These are phyloP conservation scores for Ilyonectria destructans DNA, from an alignment of 2,329 filamentous ascomycete species.

Conservation along the genomic window DNA sequence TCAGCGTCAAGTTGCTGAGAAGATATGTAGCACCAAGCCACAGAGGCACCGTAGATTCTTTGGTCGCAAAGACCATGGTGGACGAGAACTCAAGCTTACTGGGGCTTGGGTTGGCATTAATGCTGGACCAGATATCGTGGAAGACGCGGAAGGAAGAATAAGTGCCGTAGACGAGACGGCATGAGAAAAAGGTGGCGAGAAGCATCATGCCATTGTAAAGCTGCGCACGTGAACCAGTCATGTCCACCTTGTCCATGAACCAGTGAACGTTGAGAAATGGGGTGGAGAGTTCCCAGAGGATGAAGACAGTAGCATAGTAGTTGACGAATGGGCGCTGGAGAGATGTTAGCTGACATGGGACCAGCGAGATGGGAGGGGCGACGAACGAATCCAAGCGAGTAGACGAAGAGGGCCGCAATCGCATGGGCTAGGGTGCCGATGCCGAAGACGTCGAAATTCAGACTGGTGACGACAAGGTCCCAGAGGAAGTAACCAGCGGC, in stretches of 20 bases:
- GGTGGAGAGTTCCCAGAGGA: slow-evolving; percentile 89
- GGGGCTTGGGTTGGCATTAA: slow-evolving; percentile 58
- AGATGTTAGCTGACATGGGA: slow-evolving; percentile 32
- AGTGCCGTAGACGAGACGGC: slow-evolving; percentile 84
- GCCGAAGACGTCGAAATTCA: slow-evolving; percentile 81
- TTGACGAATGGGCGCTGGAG: slow-evolving; percentile 85
- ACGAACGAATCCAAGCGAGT: slow-evolving; percentile 85
- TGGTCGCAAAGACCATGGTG: slow-evolving; percentile 63
- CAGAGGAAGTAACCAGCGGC: slow-evolving; percentile 89
- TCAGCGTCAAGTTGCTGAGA: slow-evolving; percentile 80
- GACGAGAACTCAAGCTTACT: slow-evolving; percentile 39
- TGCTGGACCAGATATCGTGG: slow-evolving; percentile 76
- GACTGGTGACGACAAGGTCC: slow-evolving; percentile 81
- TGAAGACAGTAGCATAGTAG: slow-evolving; percentile 86
- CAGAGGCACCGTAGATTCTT: slow-evolving; percentile 70
- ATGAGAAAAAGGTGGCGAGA: slow-evolving; percentile 82
- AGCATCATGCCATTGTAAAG: slow-evolving; percentile 84
- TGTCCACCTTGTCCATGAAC: slow-evolving; percentile 90
- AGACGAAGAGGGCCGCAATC: slow-evolving; percentile 81
- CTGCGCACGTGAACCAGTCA: slow-evolving; percentile 83
- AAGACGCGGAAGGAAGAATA: slow-evolving; percentile 81
- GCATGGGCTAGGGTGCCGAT: slow-evolving; percentile 85
- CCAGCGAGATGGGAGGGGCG: background rate
- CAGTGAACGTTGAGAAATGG: slow-evolving; percentile 92
- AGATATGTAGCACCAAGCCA: slow-evolving; percentile 82